Base-by-base conservation (phyloP, 495 filamentous ascomycete genomes). In the Letharia lupina region DNA sequence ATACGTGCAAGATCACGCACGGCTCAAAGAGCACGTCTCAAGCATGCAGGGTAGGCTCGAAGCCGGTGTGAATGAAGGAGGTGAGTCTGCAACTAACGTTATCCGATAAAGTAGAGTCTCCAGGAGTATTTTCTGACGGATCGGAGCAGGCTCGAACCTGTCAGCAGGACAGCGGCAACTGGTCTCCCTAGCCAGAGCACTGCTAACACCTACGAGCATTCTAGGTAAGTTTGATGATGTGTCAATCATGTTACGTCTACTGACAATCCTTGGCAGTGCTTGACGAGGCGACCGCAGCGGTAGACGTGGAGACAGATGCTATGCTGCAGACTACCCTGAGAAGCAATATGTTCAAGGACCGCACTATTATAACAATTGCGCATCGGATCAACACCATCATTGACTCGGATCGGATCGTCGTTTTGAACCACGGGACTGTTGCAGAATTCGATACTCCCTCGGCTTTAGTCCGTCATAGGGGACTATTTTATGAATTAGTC, bases 301-400 rank as follows among this genome's bases (percentile, higher is more conserved):
- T 99, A 37, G 94, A 99, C 75, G 88, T 96, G 60, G 89, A 96
- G 81, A 96, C 92, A 1, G 93, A 96, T 75, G 88, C 91, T 47
- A 79, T 96, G 78, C 83, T 97, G 45, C 82, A 84, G 73, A 78
- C 77, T 56, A 84, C 82, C 28, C 69, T 84, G 42, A 78, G 82
- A 69, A 83, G 81, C 74, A 80, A 74, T 66, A 77, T 82, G 62
- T 96, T 97, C 81, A 80, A 84, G 62, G 89, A 97, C 73, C 85
- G 93, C 28, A 99, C 95, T 23, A 98, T 99, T 75, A 91, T 99
- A 72, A 98, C 95, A 1, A 96, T 98, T 72, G 94, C 94, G 60
- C 94, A 98, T 75, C 86, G 94, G 54, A 95, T 99, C 77, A 96
- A 97, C 77, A 98, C 92, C 28, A 96, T 98, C 73, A 84, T 96